Evolutionary conservation across 805 yeast species (phyloP), one percentile per base, ranked within the genome.

Genomic region (Metschnikowia sp.): DNA sequence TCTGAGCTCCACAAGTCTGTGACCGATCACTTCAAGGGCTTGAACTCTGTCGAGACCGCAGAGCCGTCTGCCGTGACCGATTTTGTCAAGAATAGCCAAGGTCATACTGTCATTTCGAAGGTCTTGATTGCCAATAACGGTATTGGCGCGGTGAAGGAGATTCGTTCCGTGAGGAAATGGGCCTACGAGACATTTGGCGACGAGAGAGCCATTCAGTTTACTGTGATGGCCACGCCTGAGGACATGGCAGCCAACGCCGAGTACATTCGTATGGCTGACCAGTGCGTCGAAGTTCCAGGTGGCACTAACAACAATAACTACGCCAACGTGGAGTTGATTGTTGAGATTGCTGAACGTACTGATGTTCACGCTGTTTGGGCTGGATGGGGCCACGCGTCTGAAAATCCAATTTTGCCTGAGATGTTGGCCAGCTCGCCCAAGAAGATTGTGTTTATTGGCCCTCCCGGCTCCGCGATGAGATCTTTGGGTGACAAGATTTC

Each of bases 371-470:
- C 99, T 26, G 99, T 94, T 49, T 94, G 99, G 99, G 99, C 99
- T 32, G 99, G 99, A 61, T 94, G 99, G 99, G 99, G 99, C 61
- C 99, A 95, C 66, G 99, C 99, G 29, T 88, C 97, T n/a, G 99
- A 94, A 75, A 92, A 95, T 72, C 99, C 99, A 28, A 68, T 75
- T 40, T 80, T 94, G 56, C 99, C 99, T 29, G 99, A 94, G 70
- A 82, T 79, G 69, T 78, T 94, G 66, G 97, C 98, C 12, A 84
- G 85, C n/a, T 89, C 97, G 15, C 89, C 91, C 51, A 86, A 89
- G 68, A 87, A 80, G 62, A 86, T 95, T 60, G 78, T 94, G 47
- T 94, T 94, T 63, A 94, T 94, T 66, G 99, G 99, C 55, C 99
- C 99, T 52, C 99, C 99, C 55, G 98, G 97, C 36, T 84, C 90